These are phyloP conservation scores for Crucihimalaya himalaica DNA, from an alignment of 345 rosid species.

Conservation along the genomic window DNA sequence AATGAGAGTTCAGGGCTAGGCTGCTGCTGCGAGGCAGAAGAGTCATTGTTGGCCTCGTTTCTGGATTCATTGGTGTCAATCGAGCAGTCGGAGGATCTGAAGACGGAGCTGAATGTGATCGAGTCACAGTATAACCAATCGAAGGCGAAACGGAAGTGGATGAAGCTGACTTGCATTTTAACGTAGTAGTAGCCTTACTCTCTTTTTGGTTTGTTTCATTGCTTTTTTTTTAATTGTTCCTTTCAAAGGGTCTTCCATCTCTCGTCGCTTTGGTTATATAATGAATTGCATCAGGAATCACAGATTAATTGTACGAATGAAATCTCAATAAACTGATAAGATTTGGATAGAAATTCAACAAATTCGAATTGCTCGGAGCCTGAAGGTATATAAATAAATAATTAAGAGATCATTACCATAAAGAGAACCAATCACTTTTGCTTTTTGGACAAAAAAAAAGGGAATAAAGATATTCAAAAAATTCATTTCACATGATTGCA, in stretches of 20 bases:
- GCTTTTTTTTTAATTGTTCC: not conserved
- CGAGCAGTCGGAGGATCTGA: constrained; percentile 50
- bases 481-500: constrained; percentile 42
- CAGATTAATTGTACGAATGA: not conserved
- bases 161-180: constrained; percentile 5
- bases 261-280: not conserved
- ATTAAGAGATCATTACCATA: constrained; percentile 6
- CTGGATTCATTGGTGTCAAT: constrained; percentile 23
- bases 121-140: constrained; percentile 65
- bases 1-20: constrained; percentile 4
- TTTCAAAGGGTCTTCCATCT: not conserved
- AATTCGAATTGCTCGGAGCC: no score
- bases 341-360: not conserved
- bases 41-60: constrained; percentile 17
- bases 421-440: constrained; percentile 2
- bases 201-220: not conserved
- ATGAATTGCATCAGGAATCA: constrained; percentile 4
- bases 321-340: not conserved
- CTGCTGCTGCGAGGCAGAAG: not conserved
- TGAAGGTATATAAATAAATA: not conserved
- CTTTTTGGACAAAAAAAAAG: not conserved
- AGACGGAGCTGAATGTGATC: constrained; percentile 60
- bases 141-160: constrained; percentile 63
- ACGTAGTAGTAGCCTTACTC: not conserved
- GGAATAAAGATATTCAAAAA: not conserved